Base-by-base conservation (phyloP, 345 rosid genomes). In the Moricandia arvensis region DNA sequence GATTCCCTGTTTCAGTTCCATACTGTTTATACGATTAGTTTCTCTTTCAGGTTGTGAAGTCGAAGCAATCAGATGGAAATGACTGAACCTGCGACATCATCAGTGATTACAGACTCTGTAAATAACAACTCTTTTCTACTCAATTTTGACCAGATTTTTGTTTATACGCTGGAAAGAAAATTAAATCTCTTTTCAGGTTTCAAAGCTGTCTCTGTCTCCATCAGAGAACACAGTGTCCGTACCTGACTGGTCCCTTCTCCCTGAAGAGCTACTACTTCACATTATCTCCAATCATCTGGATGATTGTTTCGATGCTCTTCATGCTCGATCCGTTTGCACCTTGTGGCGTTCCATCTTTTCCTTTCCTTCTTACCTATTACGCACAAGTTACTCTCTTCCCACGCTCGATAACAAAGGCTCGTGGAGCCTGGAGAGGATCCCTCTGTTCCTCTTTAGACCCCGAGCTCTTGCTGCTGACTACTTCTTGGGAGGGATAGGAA, bases 321-420 rank as follows among this genome's bases (percentile, higher is more conserved):
- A 74, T 18, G 66, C 33, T 38, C 71, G 72, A 0, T 74, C 66
- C 18, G 59, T 74, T 66, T 74, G 72, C 35, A 17, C 0, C 35
- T 30, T 6, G 4, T 74, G 78, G 72, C 26, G 72, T 57, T 74
- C 78, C 17, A 6, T 8, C 0, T 6, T 74, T 9, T 49, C 66
- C 0, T 74, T 66, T 18, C 72, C 72, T 43, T 4, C 17, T 30
- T 18, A 0, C 17, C 2, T 66, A 0, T 41, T 21, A 58, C 59
- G 78, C 12, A 38, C 9, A 6, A 63, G 63, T 35, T 54, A 63
- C 35, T 5, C 35, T 49, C 51, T 72, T 34, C 69, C 69, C 30
- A 21, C 59, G 30, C 12, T 3, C 3, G 5, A 29, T 45, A 31
- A 8, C 51, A 6, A 72, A 49, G 61, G 37, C 11, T 31, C n/a